Percentiles rank a stretch among this genome's conserved stretches.
phyloP scores from a whole-genome alignment of 108 stramenopile species.

The Cyclotella cryptica region DNA sequence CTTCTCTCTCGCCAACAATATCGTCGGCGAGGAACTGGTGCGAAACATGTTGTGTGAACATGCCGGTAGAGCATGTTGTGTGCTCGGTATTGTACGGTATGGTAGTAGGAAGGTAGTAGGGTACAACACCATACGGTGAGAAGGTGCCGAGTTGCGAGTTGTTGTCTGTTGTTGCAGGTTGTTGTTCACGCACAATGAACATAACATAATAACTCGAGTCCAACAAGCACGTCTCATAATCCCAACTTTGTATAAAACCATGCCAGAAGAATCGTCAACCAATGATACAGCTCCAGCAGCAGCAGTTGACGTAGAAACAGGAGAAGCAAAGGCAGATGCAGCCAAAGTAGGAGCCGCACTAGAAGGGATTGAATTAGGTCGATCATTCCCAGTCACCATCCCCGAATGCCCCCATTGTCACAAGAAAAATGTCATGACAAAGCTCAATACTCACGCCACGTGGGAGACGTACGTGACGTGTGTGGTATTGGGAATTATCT shows the following conservation, averaged over 20 bases:
- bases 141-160: too few species aligned
- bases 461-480: not conserved
- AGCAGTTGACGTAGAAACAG: not conserved
- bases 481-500: not conserved
- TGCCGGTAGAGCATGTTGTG: too few species aligned
- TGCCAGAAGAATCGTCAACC: not conserved
- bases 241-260: not conserved
- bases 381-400: not conserved
- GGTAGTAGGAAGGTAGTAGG: too few species aligned
- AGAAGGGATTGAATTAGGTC: not conserved
- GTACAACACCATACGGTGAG: too few species aligned
- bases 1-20: too few species aligned
- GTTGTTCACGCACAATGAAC: too few species aligned
- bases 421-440: constrained; percentile 3
- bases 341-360: not conserved
- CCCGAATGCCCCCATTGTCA: constrained; percentile 7
- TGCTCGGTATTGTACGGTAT: too few species aligned
- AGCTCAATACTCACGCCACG: not conserved
- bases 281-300: not conserved
- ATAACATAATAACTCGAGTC: too few species aligned
- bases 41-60: too few species aligned
- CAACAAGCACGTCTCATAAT: too few species aligned
- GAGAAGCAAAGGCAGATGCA: not conserved
- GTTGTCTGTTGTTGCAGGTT: too few species aligned
- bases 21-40: too few species aligned